Base-by-base conservation (phyloP, 371 early-diverging fungal species). In the Thermomucor indicae-seudaticae region DNA sequence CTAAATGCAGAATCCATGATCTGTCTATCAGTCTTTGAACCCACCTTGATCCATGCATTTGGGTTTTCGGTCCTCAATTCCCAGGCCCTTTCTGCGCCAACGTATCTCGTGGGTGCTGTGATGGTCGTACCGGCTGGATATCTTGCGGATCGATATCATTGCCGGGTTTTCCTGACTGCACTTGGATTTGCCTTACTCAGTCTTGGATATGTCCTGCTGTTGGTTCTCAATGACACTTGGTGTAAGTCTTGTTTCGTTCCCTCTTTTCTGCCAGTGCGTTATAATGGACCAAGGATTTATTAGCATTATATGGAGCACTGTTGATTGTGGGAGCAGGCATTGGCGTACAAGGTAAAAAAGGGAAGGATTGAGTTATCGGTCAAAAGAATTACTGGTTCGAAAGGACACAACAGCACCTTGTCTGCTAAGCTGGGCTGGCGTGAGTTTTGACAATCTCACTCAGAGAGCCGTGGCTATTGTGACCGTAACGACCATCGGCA, bases 1-100 rank as follows among this genome's bases (percentile, higher is more conserved):
- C 37, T 63, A 1, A 67, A 63, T 42, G 49, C 48, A 10, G 54
- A 62, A 7, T 55, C 42, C 24, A 14, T 60, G 1, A 53, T 51
- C 3, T 63, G 64, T 34, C 40, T 57, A 20, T 43, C 47, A 3
- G 52, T 63, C 3, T 67, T 67, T 50, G 30, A 57, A 3, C 67
- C 67, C 5, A 52, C 38, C 3, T 20, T 67, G 1, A 63, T 67
- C 31, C 52, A 52, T 43, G 64, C 64, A 19, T 63, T 67, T 46
- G 67, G 67, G 6, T 67, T 67, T 44, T 30, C 57, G 2, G 32
- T 31, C 0, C 45, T 54, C 16, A 59, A 54, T 0, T 47, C 70
- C 17, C 70, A 62, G 34, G 14, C 65, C 5, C 25, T 69, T 14
- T 62, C 70, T 4, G 70, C 70, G 8, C 65, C 70, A 14, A 65